A percentile compares a stretch with the other conserved stretches of the same genome.
Conservation (phyloP, 106 monocot genomes). For the Dendrobium nobile region DNA sequence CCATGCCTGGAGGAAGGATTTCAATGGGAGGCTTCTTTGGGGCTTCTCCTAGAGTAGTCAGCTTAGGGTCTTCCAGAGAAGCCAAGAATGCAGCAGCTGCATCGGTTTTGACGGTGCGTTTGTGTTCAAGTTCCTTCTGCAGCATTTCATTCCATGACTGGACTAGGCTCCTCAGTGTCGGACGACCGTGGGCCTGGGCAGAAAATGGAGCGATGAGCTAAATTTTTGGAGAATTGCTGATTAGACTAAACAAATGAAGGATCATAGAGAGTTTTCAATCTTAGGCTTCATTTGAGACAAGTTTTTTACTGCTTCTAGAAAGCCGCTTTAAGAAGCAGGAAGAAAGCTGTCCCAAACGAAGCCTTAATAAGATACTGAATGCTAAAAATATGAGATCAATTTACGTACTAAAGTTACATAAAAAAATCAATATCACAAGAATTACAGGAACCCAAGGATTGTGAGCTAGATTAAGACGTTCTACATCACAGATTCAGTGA, state of each 20-base stretch:
- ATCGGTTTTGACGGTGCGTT: constrained; percentile 59
- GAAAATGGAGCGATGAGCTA: not conserved
- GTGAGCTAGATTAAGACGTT: not conserved
- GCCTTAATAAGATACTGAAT: not conserved
- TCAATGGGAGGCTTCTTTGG: constrained; percentile 93
- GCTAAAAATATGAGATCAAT: not conserved
- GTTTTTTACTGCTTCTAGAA: too few relatives aligned
- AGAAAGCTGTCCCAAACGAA: too few relatives aligned
- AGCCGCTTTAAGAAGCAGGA: too few relatives aligned
- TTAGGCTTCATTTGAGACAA: not conserved
- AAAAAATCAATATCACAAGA: not conserved
- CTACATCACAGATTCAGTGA: not conserved
- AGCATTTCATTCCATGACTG: constrained; percentile 78
- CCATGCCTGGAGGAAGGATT: constrained; percentile 95
- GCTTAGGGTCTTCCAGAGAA: constrained; percentile 91
- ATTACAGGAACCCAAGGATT: not conserved
- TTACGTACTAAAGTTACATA: not conserved
- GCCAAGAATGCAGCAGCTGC: constrained; percentile 79
- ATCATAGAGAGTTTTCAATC: not conserved
- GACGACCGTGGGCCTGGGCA: constrained; percentile 77
- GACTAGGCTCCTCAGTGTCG: constrained; percentile 63
- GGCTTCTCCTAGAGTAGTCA: constrained; percentile 74
- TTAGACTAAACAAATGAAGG: not conserved
- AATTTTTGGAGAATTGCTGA: not conserved
- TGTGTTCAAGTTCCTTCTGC: constrained; percentile 70